A percentile compares a stretch with the other conserved stretches of the same genome.
Conservation (phyloP, 306 rosid species). For the Begonia fuchsioides region DNA sequence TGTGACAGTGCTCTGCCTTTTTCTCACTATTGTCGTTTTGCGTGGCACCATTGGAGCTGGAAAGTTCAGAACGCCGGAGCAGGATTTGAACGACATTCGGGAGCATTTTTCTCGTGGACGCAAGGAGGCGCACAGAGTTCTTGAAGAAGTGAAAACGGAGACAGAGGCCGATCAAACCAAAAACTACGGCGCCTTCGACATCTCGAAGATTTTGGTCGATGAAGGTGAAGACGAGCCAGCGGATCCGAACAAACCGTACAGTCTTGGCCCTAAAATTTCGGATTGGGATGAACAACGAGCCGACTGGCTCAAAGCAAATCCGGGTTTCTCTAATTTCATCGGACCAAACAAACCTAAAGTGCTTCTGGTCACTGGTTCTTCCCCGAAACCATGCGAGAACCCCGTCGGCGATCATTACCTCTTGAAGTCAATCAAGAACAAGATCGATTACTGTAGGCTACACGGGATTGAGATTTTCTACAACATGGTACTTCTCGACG, state of each 20-base stretch:
- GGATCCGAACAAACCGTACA: constrained; percentile 24
- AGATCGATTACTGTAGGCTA: constrained; percentile 67
- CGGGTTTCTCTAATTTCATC: too few species aligned
- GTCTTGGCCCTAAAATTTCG: constrained; percentile 55
- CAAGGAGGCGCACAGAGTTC: constrained; percentile 47
- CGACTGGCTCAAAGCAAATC: constrained; percentile 41
- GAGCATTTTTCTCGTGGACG: constrained; percentile 33
- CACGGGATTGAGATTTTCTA: constrained; percentile 76
- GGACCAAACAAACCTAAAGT: constrained; percentile 61
- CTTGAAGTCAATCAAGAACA: constrained; percentile 63
- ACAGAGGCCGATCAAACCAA: constrained; percentile 18
- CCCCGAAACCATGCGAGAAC: constrained; percentile 76
- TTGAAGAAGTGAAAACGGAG: constrained; percentile 20
- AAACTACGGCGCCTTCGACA: constrained; percentile 40
- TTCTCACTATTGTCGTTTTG: constrained; percentile 23
- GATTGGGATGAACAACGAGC: constrained; percentile 56
- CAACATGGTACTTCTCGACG: constrained; percentile 57
- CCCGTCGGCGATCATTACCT: constrained; percentile 76
- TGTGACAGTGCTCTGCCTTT: constrained; percentile 21
- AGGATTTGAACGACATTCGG: constrained; percentile 49
- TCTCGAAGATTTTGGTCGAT: too few species aligned
- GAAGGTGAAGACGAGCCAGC: constrained; percentile 17
- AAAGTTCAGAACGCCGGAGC: constrained; percentile 23
- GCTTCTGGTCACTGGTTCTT: constrained; percentile 69
- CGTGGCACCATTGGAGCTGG: constrained; percentile 26